These are phyloP conservation scores for Acrodontium crateriforme DNA, from an alignment of 2,329 filamentous ascomycete genomes.

Conservation along the genomic window DNA sequence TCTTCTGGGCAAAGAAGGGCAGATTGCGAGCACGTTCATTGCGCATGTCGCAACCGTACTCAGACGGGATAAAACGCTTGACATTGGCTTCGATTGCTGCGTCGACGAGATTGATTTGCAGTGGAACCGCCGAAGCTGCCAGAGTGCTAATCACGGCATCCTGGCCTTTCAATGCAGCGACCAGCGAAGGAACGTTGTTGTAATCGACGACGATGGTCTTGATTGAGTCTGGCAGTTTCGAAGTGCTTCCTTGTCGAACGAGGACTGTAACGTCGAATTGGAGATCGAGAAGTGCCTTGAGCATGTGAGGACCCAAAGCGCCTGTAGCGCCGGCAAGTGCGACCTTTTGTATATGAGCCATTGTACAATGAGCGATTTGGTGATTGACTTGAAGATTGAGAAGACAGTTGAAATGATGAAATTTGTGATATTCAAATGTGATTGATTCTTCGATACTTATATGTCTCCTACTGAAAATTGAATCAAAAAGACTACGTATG, in stretches of 20 bases:
- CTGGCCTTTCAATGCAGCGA: slow-evolving; percentile 20
- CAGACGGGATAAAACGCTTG: slow-evolving; percentile 27
- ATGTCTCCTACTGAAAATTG: too few species aligned
- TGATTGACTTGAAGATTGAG: not conserved
- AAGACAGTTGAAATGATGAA: too few species aligned
- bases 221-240: slow-evolving; percentile 15
- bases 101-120: slow-evolving; percentile 23
- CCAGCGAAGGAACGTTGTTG: slow-evolving; percentile 19
- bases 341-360: slow-evolving; percentile 16
- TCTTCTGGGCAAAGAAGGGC: slow-evolving; percentile 26
- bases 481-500: too few species aligned
- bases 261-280: slow-evolving; percentile 23
- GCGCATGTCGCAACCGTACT: slow-evolving; percentile 27
- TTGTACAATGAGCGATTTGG: not conserved
- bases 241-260: slow-evolving; percentile 14
- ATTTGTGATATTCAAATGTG: too few species aligned
- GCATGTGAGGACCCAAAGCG: slow-evolving; percentile 28
- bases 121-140: slow-evolving; percentile 14
- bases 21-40: slow-evolving; percentile 19
- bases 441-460: too few species aligned
- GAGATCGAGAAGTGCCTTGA: slow-evolving; percentile 27
- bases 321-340: slow-evolving; percentile 24
- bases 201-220: slow-evolving; percentile 19
- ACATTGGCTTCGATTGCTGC: slow-evolving; percentile 27
- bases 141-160: slow-evolving; percentile 26